Base-by-base conservation (phyloP, 768 basidiomycete genomes). In the Tulasnella sp. region DNA sequence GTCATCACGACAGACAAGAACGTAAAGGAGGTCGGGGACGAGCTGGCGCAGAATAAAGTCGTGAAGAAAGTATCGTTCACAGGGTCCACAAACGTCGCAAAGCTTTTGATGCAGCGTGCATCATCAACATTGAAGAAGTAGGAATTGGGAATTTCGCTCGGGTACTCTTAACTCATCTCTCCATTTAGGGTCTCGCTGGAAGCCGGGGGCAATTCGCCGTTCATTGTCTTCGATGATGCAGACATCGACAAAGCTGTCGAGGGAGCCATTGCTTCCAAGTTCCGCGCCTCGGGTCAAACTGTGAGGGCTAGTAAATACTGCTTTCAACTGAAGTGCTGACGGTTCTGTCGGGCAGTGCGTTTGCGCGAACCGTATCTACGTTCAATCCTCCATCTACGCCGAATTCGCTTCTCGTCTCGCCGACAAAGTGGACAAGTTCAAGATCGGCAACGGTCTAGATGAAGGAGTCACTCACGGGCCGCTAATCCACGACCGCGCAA, bases 191-290 rank as follows among this genome's bases (percentile, higher is more conserved):
- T 90, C 12, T 94, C 94, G 1, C 83, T 95, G 45, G 95, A 97
- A 84, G 93, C 95, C 37, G 94, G 96, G 17, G 97, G 97, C 37
- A 99, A 99, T 79, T 90, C 96, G 0, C 93, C 97, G 0, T 96
- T 99, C 83, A 97, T 99, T 79, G 93, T 99, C 8, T 99, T 99
- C 82, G 93, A 95, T 78, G 97, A 99, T 81, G 97, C 96, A 0
- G 91, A 99, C 81, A 87, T 99, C 72, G 93, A 95, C 70, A 90
- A 91, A 76, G 97, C 97, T 37, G 94, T 99, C 8, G 89, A 91
- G 79, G 96, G 88, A 73, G 92, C 91, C 11, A 85, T 94, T 77
- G 70, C 86, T 22, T 91, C 88, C 86, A 96, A 96, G 83, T 96
- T 94, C 87, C 88, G 93, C 25, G 83, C 84, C 19, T 89, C 87